Evolutionary conservation across 129 eudicot genomes (phyloP).

Genomic region (Escallonia herrerae): DNA sequence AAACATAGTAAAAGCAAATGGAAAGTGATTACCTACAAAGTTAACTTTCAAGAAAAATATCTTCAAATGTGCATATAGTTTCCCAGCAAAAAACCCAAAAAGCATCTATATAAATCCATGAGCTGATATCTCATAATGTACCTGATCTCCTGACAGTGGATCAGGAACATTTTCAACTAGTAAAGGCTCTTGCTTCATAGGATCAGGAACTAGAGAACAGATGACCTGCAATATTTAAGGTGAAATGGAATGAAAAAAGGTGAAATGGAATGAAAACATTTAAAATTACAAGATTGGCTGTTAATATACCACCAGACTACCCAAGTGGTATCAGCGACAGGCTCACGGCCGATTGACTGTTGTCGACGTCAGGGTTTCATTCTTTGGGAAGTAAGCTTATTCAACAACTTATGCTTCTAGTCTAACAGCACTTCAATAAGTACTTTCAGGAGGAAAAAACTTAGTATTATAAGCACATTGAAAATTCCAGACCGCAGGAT

Average conservation of each 20-base stretch:
- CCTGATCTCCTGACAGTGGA: slow-evolving; percentile 98
- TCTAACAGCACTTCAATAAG: too few species aligned
- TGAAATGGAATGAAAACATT: background rate
- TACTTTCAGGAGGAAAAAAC: too few species aligned
- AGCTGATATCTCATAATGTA: slow-evolving; percentile 6
- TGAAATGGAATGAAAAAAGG: too few species aligned
- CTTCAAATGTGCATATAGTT: background rate
- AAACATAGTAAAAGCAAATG: background rate
- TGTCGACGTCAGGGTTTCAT: too few species aligned
- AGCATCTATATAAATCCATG: background rate
- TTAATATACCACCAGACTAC: background rate
- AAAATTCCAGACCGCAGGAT: too few species aligned
- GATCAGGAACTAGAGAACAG: slow-evolving; percentile 55
- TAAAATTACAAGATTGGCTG: background rate
- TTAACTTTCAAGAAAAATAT: background rate
- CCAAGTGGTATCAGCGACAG: slow-evolving; percentile 5
- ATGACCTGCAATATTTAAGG: slow-evolving; percentile 46
- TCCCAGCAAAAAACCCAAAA: background rate
- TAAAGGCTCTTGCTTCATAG: slow-evolving; percentile 81
- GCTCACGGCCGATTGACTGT: background rate
- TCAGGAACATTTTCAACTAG: slow-evolving; percentile 80
- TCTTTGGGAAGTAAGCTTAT: too few species aligned
- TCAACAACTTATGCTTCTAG: too few species aligned
- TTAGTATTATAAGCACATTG: too few species aligned
- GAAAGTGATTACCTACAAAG: background rate